phyloP scores from a whole-genome alignment of 2,329 filamentous ascomycete genomes.

The Septoria linicola region DNA sequence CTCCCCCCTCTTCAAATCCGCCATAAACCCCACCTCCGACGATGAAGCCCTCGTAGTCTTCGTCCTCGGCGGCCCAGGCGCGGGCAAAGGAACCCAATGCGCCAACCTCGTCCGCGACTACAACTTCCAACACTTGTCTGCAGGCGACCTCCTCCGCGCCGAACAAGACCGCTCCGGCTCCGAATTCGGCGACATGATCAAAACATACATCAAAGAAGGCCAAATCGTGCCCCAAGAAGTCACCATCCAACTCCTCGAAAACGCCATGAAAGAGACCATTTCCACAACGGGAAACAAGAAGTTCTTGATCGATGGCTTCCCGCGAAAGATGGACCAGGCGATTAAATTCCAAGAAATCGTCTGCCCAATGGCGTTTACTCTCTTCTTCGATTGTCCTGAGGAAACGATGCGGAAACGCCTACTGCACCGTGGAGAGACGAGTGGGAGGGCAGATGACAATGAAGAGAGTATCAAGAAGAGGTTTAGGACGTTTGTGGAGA shows the following conservation, averaged over 20 bases:
- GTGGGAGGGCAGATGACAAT: conserved; percentile 89
- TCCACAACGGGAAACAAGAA: conserved; percentile 59
- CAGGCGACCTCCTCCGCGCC: conserved; percentile 87
- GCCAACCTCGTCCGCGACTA: conserved; percentile 81
- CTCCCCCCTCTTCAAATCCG: conserved; percentile 71
- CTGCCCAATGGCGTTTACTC: conserved; percentile 76
- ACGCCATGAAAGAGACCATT: conserved; percentile 78
- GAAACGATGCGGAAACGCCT: conserved; percentile 80
- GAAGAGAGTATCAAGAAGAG: conserved; percentile 93
- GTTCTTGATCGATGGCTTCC: conserved; percentile 83
- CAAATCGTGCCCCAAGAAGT: conserved; percentile 99
- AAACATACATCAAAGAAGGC: conserved; percentile 88
- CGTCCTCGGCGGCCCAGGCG: conserved; percentile 91
- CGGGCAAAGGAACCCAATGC: conserved; percentile 96
- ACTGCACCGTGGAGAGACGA: conserved; percentile 87
- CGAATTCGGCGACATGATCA: conserved; percentile 90
- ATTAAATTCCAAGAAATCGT: conserved; percentile 89
- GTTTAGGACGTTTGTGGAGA: conserved; percentile 90
- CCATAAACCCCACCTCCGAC: conserved; percentile 24
- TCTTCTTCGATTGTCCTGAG: conserved; percentile 95
- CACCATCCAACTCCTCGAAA: conserved; percentile 88
- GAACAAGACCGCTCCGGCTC: conserved; percentile 86
- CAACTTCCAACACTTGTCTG: conserved; percentile 88
- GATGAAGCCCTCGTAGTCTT: conserved; percentile 87
- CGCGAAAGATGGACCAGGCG: conserved; percentile 95